phyloP scores from a whole-genome alignment of 345 rosid genomes.

The Lenwebbia sp. region DNA sequence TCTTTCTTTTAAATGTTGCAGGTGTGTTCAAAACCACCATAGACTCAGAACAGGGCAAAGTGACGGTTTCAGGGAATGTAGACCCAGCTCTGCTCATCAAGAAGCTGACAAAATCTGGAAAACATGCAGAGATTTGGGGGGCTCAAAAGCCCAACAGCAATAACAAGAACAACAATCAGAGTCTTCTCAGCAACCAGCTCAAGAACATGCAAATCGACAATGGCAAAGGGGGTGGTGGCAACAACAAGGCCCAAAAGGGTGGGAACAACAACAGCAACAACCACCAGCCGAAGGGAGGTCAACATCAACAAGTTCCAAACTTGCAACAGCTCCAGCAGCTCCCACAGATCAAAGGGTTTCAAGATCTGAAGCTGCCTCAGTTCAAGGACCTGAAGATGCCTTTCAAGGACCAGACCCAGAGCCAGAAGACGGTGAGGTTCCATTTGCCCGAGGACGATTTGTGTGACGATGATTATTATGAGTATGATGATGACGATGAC shows the following conservation, averaged over 20 bases:
- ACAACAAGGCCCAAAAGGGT: constrained; percentile 32
- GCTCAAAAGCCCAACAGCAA: constrained; percentile 26
- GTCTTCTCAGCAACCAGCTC: constrained; percentile 57
- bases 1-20: not conserved
- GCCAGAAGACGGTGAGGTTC: constrained; percentile 58
- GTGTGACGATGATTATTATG: constrained; percentile 33
- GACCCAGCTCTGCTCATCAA: constrained; percentile 60
- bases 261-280: constrained; percentile 9
- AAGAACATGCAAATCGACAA: constrained; percentile 62
- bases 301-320: constrained; percentile 1
- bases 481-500: constrained; percentile 29
- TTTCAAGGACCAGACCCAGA: constrained; percentile 2
- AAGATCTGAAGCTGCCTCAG: constrained; percentile 52
- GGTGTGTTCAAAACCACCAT: constrained; percentile 73
- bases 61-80: constrained; percentile 76
- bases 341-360: constrained; percentile 57
- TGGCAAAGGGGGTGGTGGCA: constrained; percentile 24
- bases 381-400: constrained; percentile 41
- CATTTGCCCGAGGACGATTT: constrained; percentile 33
- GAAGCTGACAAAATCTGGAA: constrained; percentile 81
- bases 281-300: constrained; percentile 40
- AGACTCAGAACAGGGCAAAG: constrained; percentile 85
- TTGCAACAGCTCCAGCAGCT: constrained; percentile 49
- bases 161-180: constrained; percentile 46
- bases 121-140: constrained; percentile 87